Evolutionary conservation across 2,329 filamentous ascomycete genomes (phyloP).

Genomic region (Fusarium staphyleae): DNA sequence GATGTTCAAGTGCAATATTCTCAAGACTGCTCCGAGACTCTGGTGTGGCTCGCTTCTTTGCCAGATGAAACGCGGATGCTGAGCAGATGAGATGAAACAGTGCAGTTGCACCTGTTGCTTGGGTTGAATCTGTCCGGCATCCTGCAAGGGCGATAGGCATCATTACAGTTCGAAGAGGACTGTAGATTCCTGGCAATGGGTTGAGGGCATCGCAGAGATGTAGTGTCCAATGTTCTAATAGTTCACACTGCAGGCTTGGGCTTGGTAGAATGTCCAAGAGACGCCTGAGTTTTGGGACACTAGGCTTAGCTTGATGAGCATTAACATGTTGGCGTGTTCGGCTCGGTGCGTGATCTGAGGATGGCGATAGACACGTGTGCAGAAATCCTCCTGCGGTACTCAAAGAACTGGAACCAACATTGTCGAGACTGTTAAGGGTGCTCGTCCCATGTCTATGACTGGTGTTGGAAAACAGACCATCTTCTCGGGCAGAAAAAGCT

Average conservation of each 20-base stretch:
- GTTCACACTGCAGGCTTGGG: constrained; percentile 31
- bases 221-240: constrained; percentile 35
- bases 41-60: constrained; percentile 17
- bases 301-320: not conserved
- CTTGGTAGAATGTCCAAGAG: constrained; percentile 33
- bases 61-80: constrained; percentile 34
- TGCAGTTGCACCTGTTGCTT: constrained; percentile 30
- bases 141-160: constrained; percentile 38
- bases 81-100: constrained; percentile 39
- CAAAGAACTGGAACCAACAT: not conserved
- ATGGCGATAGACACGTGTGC: not conserved
- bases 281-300: not conserved
- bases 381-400: not conserved
- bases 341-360: not conserved
- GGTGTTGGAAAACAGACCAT: not conserved
- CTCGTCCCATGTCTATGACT: not conserved
- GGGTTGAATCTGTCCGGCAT: constrained; percentile 28
- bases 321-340: not conserved
- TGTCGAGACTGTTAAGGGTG: constrained; percentile 2
- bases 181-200: constrained; percentile 32
- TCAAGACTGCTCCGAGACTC: constrained; percentile 26
- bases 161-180: constrained; percentile 35
- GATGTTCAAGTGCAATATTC: constrained; percentile 36
- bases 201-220: constrained; percentile 36
- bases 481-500: not conserved